Evolutionary conservation across 371 early-diverging fungal genomes (phyloP).

Genomic region (Mortierella sp.): DNA sequence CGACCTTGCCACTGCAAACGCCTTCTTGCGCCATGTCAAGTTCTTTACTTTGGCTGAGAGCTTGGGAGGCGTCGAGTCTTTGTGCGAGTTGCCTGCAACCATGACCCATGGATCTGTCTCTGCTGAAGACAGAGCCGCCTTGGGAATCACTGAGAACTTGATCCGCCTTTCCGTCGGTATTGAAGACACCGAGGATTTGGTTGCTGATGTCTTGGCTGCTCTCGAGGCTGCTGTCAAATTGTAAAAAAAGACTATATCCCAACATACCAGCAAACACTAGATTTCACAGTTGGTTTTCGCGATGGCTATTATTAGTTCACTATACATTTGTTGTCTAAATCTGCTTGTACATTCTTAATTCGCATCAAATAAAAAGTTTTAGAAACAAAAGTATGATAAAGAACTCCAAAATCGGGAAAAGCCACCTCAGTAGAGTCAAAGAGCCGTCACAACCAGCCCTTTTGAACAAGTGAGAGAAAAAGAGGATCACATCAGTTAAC

Average conservation of each 20-base stretch:
- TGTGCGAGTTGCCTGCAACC: constrained; percentile 86
- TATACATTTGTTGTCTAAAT: background rate
- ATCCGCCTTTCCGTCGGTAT: constrained; percentile 88
- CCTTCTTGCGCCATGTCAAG: constrained; percentile 74
- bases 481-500: background rate
- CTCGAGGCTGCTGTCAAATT: constrained; percentile 49
- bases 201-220: constrained; percentile 60
- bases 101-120: constrained; percentile 92
- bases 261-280: background rate
- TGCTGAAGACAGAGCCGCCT: constrained; percentile 77
- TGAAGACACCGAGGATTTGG: constrained; percentile 85
- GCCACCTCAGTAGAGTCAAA: background rate
- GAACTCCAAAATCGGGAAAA: background rate
- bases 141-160: constrained; percentile 88
- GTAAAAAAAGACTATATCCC: constrained; percentile 19
- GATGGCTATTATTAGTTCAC: background rate
- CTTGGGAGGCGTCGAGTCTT: constrained; percentile 89
- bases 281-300: background rate
- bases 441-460: background rate
- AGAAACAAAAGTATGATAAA: background rate
- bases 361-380: background rate
- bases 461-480: background rate
- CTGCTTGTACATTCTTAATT: background rate
- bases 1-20: constrained; percentile 74
- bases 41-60: constrained; percentile 89